phyloP scores from a whole-genome alignment of 148 eudicot species.

The Cornus controversa region DNA sequence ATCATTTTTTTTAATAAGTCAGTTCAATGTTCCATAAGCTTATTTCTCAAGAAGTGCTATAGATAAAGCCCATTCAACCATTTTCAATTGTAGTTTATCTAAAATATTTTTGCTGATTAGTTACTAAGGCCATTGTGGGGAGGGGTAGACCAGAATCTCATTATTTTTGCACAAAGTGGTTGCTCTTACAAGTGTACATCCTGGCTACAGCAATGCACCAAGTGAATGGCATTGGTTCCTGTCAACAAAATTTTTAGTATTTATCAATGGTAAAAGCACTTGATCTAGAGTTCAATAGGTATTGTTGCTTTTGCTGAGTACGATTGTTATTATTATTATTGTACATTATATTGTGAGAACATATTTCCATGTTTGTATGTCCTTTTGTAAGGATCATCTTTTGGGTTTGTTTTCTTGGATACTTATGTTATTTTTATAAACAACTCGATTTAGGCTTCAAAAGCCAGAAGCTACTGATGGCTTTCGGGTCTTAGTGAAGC shows the following conservation, averaged over 20 bases:
- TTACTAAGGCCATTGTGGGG: not conserved
- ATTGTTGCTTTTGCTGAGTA: not conserved
- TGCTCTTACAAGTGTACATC: too few relatives aligned
- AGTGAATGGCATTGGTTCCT: too few relatives aligned
- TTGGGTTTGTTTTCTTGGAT: slow-evolving; percentile 7
- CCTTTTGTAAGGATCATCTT: not conserved
- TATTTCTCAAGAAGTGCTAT: not conserved
- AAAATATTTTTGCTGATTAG: not conserved
- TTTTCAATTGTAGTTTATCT: not conserved
- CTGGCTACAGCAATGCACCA: too few relatives aligned
- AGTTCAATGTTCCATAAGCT: not conserved
- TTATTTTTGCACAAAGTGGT: too few relatives aligned
- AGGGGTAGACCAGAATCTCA: too few relatives aligned
- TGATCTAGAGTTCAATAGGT: not conserved
- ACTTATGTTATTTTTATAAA: slow-evolving; percentile 13
- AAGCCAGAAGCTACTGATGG: slow-evolving; percentile 52
- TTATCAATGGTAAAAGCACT: not conserved
- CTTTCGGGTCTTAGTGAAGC: slow-evolving; percentile 57
- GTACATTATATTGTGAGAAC: not conserved
- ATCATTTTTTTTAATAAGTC: not conserved
- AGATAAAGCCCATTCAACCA: not conserved
- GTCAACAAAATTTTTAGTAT: too few relatives aligned
- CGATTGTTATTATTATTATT: not conserved
- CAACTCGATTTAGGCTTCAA: slow-evolving; percentile 54
- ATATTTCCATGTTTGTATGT: not conserved